Percentiles rank a stretch among this genome's conserved stretches.
phyloP scores from a whole-genome alignment of 345 rosid genomes.

The Lepidium didymum region DNA sequence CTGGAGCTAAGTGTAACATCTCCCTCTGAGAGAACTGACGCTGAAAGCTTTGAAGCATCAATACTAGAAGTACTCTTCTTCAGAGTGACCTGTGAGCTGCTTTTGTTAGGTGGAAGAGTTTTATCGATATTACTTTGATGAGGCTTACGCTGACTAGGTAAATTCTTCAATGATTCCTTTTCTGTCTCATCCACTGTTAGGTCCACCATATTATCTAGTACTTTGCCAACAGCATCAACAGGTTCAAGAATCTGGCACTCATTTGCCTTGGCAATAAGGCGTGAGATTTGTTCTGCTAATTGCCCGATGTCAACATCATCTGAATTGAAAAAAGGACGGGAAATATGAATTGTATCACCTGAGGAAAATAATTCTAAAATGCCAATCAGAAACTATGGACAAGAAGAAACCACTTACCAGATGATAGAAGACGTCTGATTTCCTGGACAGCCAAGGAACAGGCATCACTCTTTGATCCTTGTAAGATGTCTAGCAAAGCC shows the following conservation, averaged over 20 bases:
- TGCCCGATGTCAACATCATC: constrained; percentile 56
- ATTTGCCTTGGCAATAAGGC: constrained; percentile 37
- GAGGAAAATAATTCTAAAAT: neutral
- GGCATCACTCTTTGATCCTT: constrained; percentile 36
- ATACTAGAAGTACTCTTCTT: constrained; percentile 29
- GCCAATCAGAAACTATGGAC: constrained; percentile 1
- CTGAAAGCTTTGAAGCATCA: constrained; percentile 32
- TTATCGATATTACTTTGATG: constrained; percentile 26
- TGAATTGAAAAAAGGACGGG: constrained; percentile 29
- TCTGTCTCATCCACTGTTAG: constrained; percentile 33
- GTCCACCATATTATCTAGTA: constrained; percentile 19
- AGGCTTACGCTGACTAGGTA: constrained; percentile 32
- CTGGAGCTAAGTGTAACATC: constrained; percentile 25
- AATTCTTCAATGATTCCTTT: constrained; percentile 26
- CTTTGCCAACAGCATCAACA: constrained; percentile 10
- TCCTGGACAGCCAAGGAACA: constrained; percentile 34
- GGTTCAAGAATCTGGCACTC: constrained; percentile 34
- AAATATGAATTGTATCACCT: neutral
- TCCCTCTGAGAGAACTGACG: constrained; percentile 22
- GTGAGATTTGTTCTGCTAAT: constrained; percentile 53
- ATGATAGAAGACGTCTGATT: constrained; percentile 54
- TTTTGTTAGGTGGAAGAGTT: constrained; percentile 32
- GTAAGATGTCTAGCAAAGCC: constrained; percentile 49
- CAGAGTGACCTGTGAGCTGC: constrained; percentile 23
- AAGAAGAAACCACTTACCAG: constrained; percentile 44